Evolutionary conservation across 2,329 filamentous ascomycete genomes (phyloP).

Genomic region (Pseudogymnoascus sp.): DNA sequence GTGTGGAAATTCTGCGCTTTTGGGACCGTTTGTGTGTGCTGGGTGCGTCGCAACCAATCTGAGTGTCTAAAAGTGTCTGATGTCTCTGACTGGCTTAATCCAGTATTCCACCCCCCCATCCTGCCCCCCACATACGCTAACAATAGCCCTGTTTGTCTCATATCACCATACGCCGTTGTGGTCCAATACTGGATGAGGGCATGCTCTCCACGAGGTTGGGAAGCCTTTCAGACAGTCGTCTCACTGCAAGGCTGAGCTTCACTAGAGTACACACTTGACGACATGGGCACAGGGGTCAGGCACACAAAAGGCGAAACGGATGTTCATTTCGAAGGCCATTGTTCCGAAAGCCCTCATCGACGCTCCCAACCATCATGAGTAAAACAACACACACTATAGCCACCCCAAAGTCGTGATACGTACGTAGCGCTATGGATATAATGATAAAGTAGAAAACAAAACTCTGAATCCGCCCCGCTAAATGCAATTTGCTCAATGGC

Average conservation of each 20-base stretch:
- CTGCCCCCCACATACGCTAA: neutral
- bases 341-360: constrained; percentile 3
- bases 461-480: constrained; percentile 3
- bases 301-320: neutral
- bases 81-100: neutral
- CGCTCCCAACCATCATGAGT: constrained; percentile 1
- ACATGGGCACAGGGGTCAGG: neutral
- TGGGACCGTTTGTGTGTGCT: neutral
- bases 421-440: constrained; percentile 3
- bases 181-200: neutral
- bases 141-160: constrained; percentile 7
- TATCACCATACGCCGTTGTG: neutral
- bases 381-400: constrained; percentile 4
- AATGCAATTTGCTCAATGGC: constrained; percentile 2
- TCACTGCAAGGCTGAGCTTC: constrained; percentile 6
- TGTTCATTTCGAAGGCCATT: neutral
- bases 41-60: neutral
- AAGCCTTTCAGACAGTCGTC: neutral
- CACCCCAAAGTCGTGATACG: neutral
- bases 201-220: constrained; percentile 5
- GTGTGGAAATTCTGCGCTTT: neutral
- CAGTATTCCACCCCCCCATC: neutral
- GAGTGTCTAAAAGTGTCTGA: too few species aligned
- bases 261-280: neutral
- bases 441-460: neutral